phyloP scores from a whole-genome alignment of 345 rosid species.

The Lepidium africanum region DNA sequence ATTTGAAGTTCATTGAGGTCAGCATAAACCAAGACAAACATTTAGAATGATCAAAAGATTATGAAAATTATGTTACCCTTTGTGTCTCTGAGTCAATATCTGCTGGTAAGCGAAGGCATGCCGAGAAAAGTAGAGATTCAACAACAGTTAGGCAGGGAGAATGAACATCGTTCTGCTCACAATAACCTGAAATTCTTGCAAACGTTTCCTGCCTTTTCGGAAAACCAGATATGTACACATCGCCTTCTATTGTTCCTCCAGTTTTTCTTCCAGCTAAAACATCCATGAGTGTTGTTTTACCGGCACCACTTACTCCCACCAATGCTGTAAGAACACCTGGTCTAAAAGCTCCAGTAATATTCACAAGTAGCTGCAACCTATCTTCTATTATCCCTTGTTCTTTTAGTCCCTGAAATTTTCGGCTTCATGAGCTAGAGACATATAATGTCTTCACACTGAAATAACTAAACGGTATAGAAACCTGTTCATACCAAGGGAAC shows the following conservation, averaged over 20 bases:
- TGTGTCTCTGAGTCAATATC: slow-evolving; percentile 73
- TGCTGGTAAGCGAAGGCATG: slow-evolving; percentile 83
- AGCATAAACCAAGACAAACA: slow-evolving; percentile 8
- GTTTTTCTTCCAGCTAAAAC: slow-evolving; percentile 98
- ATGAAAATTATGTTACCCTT: slow-evolving; percentile 37
- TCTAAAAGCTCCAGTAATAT: slow-evolving; percentile 93
- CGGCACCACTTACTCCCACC: slow-evolving; percentile 98
- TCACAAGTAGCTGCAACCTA: slow-evolving; percentile 69
- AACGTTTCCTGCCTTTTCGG: slow-evolving; percentile 92
- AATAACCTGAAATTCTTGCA: slow-evolving; percentile 95
- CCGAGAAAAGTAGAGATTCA: slow-evolving; percentile 94
- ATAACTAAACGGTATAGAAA: neutral
- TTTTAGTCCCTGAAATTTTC: slow-evolving; percentile 63
- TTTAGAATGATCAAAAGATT: neutral
- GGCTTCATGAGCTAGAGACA: slow-evolving; percentile 11
- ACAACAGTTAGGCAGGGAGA: slow-evolving; percentile 89
- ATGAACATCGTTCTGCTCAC: slow-evolving; percentile 96
- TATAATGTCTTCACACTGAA: slow-evolving; percentile 1
- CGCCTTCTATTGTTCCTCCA: slow-evolving; percentile 86
- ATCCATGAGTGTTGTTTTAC: slow-evolving; percentile 99
- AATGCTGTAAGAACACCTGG: slow-evolving; percentile 91
- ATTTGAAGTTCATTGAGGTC: slow-evolving; percentile 21
- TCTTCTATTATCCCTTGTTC: slow-evolving; percentile 87
- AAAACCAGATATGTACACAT: slow-evolving; percentile 73
- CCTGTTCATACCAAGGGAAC: slow-evolving; percentile 60